phyloP scores from a whole-genome alignment of 768 basidiomycete genomes.

The Sutorius australiensis region DNA sequence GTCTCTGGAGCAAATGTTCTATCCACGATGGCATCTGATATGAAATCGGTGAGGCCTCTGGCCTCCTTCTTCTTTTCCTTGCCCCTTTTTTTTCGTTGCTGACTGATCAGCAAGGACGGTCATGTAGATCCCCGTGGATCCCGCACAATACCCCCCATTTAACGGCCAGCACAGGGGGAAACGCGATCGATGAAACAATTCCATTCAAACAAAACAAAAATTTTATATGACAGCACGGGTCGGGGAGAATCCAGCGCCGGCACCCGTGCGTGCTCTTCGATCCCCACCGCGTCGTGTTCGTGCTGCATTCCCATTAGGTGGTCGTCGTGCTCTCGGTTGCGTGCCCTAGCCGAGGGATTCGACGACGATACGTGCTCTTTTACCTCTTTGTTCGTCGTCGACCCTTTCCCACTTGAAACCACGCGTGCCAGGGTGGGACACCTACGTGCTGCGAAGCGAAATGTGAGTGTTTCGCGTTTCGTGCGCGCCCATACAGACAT shows the following conservation, averaged over 20 bases:
- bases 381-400: not conserved
- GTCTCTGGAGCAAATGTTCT: not conserved
- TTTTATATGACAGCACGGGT: not conserved
- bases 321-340: not conserved
- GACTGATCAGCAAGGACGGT: not conserved
- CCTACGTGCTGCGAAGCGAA: constrained; percentile 1
- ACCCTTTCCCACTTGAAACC: not conserved
- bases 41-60: constrained; percentile 15
- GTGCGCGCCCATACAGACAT: not conserved
- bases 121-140: constrained; percentile 11
- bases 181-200: not conserved
- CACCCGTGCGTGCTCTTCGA: not conserved
- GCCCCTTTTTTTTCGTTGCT: not conserved
- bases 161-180: not conserved
- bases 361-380: not conserved
- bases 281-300: no score
- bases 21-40: constrained; percentile 13
- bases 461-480: not conserved
- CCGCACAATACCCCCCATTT: not conserved
- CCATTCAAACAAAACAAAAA: not conserved
- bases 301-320: not conserved
- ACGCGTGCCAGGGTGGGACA: not conserved
- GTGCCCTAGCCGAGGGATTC: not conserved
- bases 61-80: not conserved
- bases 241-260: not conserved